A percentile compares a stretch with the other conserved stretches of the same genome.
These are phyloP conservation scores for Actinomucor elegans DNA, from an alignment of 371 early-diverging fungal species.

Conservation along the genomic window DNA sequence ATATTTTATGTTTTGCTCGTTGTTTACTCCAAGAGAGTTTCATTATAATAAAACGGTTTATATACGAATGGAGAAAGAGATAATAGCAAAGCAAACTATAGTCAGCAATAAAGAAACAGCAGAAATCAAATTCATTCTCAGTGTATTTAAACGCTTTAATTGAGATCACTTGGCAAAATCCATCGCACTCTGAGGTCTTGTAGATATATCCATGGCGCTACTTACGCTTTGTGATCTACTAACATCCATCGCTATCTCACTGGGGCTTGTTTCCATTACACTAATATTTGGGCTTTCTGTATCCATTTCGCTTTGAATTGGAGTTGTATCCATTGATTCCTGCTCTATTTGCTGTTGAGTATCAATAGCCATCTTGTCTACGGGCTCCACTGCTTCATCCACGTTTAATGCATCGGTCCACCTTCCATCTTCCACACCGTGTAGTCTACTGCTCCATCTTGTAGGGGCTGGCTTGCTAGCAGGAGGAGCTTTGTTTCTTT, in stretches of 20 bases:
- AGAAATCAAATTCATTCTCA: too few relatives aligned
- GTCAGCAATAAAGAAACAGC: too few relatives aligned
- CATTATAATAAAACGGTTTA: too few relatives aligned
- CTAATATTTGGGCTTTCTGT: neutral
- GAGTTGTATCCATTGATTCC: conserved; percentile 1
- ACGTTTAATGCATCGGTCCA: neutral
- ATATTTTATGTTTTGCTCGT: too few relatives aligned
- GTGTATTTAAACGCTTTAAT: too few relatives aligned
- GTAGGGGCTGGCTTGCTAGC: conserved; percentile 3
- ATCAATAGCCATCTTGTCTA: neutral
- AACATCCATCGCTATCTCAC: neutral
- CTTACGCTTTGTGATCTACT: too few relatives aligned
- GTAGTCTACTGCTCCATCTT: conserved; percentile 18
- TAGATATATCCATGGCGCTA: too few relatives aligned
- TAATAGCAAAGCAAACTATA: too few relatives aligned
- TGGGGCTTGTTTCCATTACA: neutral
- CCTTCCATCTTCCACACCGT: conserved; percentile 1
- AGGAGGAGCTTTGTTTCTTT: neutral
- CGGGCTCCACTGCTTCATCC: neutral
- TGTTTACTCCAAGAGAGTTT: too few relatives aligned
- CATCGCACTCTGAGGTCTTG: too few relatives aligned
- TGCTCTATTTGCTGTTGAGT: neutral
- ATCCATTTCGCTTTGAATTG: neutral
- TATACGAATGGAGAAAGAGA: too few relatives aligned
- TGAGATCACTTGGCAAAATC: too few relatives aligned